Conservation (phyloP, 2,329 filamentous ascomycete species). For the Capronia coronata region DNA sequence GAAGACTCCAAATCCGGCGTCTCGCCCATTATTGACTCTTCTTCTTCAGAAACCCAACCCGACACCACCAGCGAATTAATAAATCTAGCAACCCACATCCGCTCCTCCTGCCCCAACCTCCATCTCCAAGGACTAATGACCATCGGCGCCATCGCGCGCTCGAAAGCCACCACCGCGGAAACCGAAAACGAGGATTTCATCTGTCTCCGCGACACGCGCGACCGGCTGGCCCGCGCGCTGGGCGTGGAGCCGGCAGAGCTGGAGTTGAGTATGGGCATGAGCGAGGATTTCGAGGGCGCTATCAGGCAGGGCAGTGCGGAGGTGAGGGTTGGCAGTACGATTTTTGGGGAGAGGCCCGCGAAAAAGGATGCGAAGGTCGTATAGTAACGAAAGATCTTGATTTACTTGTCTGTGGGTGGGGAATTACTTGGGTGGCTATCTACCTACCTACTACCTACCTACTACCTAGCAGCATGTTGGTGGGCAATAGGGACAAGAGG, state of each 20-base stretch:
- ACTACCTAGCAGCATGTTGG: no score
- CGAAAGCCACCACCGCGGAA: slow-evolving; percentile 63
- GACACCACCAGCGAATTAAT: slow-evolving; percentile 31
- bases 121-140: slow-evolving; percentile 85
- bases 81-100: slow-evolving; percentile 63
- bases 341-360: slow-evolving; percentile 76
- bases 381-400: no score
- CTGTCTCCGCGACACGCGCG: slow-evolving; percentile 60
- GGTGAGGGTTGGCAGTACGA: slow-evolving; percentile 86
- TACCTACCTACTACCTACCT: no score
- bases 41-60: no score
- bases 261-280: slow-evolving; percentile 98
- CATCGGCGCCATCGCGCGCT: slow-evolving; percentile 87
- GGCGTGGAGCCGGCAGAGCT: slow-evolving; percentile 50
- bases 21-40: slow-evolving; percentile 43
- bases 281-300: slow-evolving; percentile 87
- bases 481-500: no score
- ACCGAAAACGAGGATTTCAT: slow-evolving; percentile 90
- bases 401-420: no score
- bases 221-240: slow-evolving; percentile 60
- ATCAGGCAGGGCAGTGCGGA: slow-evolving; percentile 77
- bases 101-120: slow-evolving; percentile 58
- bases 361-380: slow-evolving; percentile 69
- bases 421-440: no score
- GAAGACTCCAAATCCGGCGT: slow-evolving; percentile 82